phyloP scores from a whole-genome alignment of 352 stramenopile genomes.

The Phytopythium aichiense region DNA sequence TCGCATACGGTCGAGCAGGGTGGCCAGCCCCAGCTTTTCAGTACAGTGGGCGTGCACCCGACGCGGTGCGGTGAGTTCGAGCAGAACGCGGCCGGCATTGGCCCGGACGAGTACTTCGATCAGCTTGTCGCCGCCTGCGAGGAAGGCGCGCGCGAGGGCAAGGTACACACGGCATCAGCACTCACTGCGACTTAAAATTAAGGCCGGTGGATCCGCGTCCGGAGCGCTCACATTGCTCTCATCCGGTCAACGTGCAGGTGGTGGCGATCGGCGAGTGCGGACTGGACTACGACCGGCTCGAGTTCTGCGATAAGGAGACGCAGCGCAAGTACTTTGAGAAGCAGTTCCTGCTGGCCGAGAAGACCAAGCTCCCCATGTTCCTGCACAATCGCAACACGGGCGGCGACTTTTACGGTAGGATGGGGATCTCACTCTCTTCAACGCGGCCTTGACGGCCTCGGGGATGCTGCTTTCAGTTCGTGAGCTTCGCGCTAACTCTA shows the following conservation, averaged over 20 bases:
- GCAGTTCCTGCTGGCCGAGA: constrained; percentile 89
- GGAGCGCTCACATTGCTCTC: neutral
- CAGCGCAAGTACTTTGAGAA: constrained; percentile 92
- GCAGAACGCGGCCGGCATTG: constrained; percentile 33
- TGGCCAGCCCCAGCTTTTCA: constrained; percentile 36
- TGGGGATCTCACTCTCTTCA: neutral
- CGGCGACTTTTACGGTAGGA: constrained; percentile 86
- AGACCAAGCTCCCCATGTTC: constrained; percentile 91
- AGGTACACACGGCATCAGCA: neutral
- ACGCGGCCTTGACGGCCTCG: too few relatives aligned
- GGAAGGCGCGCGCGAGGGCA: constrained; percentile 46
- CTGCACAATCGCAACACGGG: constrained; percentile 95
- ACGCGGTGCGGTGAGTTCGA: constrained; percentile 92
- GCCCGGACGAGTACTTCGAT: constrained; percentile 59
- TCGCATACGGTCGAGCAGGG: neutral
- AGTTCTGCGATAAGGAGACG: constrained; percentile 91
- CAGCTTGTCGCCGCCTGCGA: constrained; percentile 53
- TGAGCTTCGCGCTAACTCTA: neutral
- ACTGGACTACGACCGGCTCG: constrained; percentile 95
- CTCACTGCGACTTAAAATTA: neutral
- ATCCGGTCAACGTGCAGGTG: constrained; percentile 37
- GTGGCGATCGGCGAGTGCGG: constrained; percentile 96
- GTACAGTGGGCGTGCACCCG: constrained; percentile 88
- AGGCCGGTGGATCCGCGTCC: too few relatives aligned
- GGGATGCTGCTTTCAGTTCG: too few relatives aligned